Conservation (phyloP, 2,329 filamentous ascomycete genomes). For the Reticulascus tulasneorum region DNA sequence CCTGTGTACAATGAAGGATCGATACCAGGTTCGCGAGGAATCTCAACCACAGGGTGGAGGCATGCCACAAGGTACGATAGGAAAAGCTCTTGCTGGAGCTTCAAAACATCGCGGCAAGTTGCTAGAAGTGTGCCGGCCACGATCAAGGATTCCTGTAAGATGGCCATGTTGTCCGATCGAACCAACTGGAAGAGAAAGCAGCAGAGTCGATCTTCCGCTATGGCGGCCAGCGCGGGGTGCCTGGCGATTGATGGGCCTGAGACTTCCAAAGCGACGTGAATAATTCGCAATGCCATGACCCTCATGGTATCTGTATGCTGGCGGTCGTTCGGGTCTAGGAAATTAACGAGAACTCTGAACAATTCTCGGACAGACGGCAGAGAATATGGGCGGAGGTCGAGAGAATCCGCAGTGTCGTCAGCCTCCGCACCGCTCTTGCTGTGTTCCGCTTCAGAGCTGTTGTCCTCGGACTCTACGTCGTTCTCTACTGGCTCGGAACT, state of each 20-base stretch:
- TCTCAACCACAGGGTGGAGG: constrained; percentile 88
- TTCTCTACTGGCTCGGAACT: constrained; percentile 5
- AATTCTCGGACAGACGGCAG: constrained; percentile 91
- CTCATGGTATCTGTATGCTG: constrained; percentile 93
- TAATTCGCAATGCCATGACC: constrained; percentile 94
- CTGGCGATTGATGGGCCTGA: constrained; percentile 91
- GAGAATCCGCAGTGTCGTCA: constrained; percentile 40
- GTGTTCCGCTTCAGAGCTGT: constrained; percentile 6
- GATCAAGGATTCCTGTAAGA: constrained; percentile 86
- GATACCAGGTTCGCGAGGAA: constrained; percentile 84
- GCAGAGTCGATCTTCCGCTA: constrained; percentile 91
- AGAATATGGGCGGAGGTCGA: constrained; percentile 80
- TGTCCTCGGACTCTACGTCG: too few relatives aligned
- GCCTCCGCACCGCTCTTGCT: constrained; percentile 23
- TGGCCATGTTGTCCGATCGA: constrained; percentile 91
- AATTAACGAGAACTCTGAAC: constrained; percentile 88
- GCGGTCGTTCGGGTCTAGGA: constrained; percentile 87
- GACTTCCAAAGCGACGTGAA: constrained; percentile 94
- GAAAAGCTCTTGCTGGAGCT: constrained; percentile 94
- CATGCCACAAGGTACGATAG: constrained; percentile 92
- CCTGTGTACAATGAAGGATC: constrained; percentile 89
- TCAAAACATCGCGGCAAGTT: constrained; percentile 85
- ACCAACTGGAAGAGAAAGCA: constrained; percentile 95
- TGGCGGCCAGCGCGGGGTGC: constrained; percentile 79
- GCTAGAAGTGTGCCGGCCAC: constrained; percentile 88